Evolutionary conservation across 306 rosid species (phyloP).

Genomic region (Coriaria nepalensis): DNA sequence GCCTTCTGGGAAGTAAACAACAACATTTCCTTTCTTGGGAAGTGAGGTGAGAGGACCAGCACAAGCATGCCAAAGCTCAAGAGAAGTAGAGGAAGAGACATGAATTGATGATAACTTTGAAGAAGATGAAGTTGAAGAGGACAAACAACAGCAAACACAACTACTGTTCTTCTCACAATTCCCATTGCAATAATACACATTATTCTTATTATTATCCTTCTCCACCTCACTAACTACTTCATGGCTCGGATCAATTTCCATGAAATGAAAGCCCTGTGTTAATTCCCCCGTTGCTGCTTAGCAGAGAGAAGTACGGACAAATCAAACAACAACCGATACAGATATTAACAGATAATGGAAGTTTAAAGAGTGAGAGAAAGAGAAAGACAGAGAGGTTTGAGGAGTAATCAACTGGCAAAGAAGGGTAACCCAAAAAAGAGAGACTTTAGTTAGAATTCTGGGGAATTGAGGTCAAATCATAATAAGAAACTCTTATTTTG

Average conservation of each 20-base stretch:
- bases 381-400: constrained; percentile 5
- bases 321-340: constrained; percentile 7
- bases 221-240: constrained; percentile 48
- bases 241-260: constrained; percentile 99
- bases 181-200: constrained; percentile 29
- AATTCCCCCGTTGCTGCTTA: constrained; percentile 21
- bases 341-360: constrained; percentile 11
- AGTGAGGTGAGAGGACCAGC: constrained; percentile 93
- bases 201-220: constrained; percentile 23
- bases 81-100: constrained; percentile 52
- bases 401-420: constrained; percentile 34
- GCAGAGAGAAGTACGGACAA: constrained; percentile 14
- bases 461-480: constrained; percentile 60
- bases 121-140: constrained; percentile 61
- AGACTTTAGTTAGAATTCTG: constrained; percentile 22
- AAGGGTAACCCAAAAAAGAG: constrained; percentile 26
- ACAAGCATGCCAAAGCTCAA: constrained; percentile 96
- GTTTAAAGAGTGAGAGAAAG: constrained; percentile 11
- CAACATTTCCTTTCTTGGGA: constrained; percentile 85
- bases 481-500: constrained; percentile 36
- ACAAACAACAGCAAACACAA: constrained; percentile 46
- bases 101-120: constrained; percentile 47
- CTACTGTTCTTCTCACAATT: constrained; percentile 40
- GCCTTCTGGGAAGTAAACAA: constrained; percentile 88
- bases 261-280: constrained; percentile 61